Evolutionary conservation across 371 early-diverging fungal genomes (phyloP).

Genomic region (Mortierella polycephala): DNA sequence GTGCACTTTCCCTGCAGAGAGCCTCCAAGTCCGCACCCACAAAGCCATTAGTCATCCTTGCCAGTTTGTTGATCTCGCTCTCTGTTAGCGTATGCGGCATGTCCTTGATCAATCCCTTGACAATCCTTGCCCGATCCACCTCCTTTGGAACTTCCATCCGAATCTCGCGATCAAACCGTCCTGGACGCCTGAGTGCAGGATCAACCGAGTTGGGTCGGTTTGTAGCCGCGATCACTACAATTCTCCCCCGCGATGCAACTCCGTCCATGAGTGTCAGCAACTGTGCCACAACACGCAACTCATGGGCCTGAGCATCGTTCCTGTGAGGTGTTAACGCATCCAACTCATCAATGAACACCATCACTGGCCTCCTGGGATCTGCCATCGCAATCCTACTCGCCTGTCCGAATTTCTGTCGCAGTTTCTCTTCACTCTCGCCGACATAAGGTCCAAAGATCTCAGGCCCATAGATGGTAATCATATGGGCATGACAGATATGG

Average conservation of each 20-base stretch:
- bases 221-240: constrained; percentile 97
- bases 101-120: constrained; percentile 63
- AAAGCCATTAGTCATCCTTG: constrained; percentile 80
- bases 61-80: constrained; percentile 64
- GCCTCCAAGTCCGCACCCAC: constrained; percentile 66
- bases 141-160: constrained; percentile 83
- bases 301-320: constrained; percentile 78
- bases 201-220: constrained; percentile 99
- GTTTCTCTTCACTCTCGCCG: constrained; percentile 94
- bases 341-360: constrained; percentile 99
- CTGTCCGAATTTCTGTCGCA: constrained; percentile 86
- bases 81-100: constrained; percentile 62
- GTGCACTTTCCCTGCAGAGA: constrained; percentile 85
- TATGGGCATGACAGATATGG: constrained; percentile 64
- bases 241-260: constrained; percentile 64
- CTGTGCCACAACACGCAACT: constrained; percentile 95
- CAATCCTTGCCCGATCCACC: constrained; percentile 67
- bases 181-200: constrained; percentile 97
- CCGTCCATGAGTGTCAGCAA: constrained; percentile 99
- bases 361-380: constrained; percentile 65
- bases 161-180: constrained; percentile 97
- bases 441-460: constrained; percentile 91
- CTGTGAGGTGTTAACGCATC: constrained; percentile 96
- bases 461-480: constrained; percentile 84
- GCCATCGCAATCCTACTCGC: constrained; percentile 66